These are phyloP conservation scores for Claviceps capensis DNA, from an alignment of 2,329 filamentous ascomycete genomes.

Conservation along the genomic window DNA sequence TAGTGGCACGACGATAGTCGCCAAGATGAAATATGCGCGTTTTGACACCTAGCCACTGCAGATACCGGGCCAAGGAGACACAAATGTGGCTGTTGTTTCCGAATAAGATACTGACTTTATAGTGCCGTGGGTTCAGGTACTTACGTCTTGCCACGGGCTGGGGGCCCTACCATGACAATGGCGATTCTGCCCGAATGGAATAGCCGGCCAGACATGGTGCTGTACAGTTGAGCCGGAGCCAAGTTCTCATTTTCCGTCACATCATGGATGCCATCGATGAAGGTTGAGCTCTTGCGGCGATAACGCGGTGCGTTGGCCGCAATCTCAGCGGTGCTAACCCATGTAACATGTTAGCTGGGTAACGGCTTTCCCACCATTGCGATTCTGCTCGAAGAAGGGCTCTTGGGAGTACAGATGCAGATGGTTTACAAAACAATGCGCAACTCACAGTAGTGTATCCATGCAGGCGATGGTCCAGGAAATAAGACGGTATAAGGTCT, in stretches of 20 bases:
- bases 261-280: conserved; percentile 95
- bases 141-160: conserved; percentile 87
- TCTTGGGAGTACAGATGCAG: neutral
- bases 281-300: conserved; percentile 84
- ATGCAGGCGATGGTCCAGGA: conserved; percentile 19
- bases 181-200: conserved; percentile 97
- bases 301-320: conserved; percentile 83
- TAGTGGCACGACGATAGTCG: conserved; percentile 85
- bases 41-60: conserved; percentile 95
- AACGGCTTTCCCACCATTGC: neutral
- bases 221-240: conserved; percentile 94
- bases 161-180: conserved; percentile 91
- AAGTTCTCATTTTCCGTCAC: conserved; percentile 66
- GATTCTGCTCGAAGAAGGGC: neutral
- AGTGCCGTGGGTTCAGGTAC: conserved; percentile 17
- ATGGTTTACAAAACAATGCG: neutral
- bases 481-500: neutral
- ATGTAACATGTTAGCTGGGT: conserved; percentile 2
- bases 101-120: neutral
- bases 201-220: conserved; percentile 89
- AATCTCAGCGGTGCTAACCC: conserved; percentile 68
- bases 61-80: conserved; percentile 85
- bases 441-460: conserved; percentile 49
- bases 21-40: conserved; percentile 95
- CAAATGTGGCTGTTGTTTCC: conserved; percentile 60